These are phyloP conservation scores for Colletotrichum spaethianum DNA, from an alignment of 2,329 filamentous ascomycete genomes.

Conservation along the genomic window DNA sequence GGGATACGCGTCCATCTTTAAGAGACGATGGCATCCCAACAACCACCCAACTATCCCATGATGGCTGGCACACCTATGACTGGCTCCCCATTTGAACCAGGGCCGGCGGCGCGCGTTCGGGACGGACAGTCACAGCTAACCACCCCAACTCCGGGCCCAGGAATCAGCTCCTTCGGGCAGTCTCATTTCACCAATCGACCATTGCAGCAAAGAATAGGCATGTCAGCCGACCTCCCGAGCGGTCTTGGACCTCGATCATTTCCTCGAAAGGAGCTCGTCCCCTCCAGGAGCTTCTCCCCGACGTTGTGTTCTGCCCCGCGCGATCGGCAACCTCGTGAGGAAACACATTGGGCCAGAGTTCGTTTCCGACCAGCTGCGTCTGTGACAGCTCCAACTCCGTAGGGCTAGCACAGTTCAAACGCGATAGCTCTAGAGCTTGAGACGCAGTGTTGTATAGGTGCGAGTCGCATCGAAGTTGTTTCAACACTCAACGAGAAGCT, in stretches of 20 bases:
- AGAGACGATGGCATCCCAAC: conserved; percentile 4
- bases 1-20: conserved; percentile 25
- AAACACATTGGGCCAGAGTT: neutral
- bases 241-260: neutral
- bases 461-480: neutral
- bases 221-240: conserved; percentile 1
- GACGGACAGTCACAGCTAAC: conserved; percentile 21
- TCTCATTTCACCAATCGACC: neutral
- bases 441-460: neutral
- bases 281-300: neutral
- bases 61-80: conserved; percentile 18
- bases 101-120: conserved; percentile 2
- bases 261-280: neutral
- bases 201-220: neutral
- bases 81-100: conserved; percentile 16
- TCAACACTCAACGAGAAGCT: neutral
- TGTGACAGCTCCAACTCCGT: conserved; percentile 14
- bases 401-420: conserved; percentile 3
- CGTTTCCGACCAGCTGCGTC: conserved; percentile 4
- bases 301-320: neutral
- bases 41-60: neutral
- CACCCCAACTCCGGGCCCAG: conserved; percentile 6
- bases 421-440: neutral
- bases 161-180: neutral
- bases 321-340: conserved; percentile 22